Evolutionary conservation across 1,284 basidiomycete species (phyloP).

Genomic region (Takashimella tepidaria): DNA sequence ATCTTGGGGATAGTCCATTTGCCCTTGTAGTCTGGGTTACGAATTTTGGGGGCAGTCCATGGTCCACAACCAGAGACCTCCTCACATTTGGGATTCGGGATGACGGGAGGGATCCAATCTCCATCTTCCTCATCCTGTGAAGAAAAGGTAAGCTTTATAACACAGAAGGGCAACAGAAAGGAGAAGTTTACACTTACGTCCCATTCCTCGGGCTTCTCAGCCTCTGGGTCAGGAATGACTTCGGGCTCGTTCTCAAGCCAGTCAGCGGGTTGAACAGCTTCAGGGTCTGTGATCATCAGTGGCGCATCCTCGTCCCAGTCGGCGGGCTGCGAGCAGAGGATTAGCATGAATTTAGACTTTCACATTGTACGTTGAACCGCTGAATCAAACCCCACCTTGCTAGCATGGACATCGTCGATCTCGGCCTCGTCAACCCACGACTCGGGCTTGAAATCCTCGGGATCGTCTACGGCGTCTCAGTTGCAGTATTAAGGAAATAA

Average conservation of each 20-base stretch:
- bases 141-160: too few species aligned
- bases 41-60: conserved; percentile 81
- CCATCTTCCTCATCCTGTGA: conserved; percentile 88
- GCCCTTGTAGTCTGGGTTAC: conserved; percentile 91
- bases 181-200: conserved; percentile 60
- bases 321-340: conserved; percentile 54
- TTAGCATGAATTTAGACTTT: neutral
- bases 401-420: conserved; percentile 79
- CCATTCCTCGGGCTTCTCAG: conserved; percentile 98
- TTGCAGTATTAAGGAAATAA: neutral
- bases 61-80: conserved; percentile 89
- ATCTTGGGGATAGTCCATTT: conserved; percentile 92
- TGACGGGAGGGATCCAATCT: conserved; percentile 88
- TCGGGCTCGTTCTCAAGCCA: conserved; percentile 90
- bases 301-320: conserved; percentile 97
- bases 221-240: conserved; percentile 82
- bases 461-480: conserved; percentile 56
- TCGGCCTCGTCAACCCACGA: conserved; percentile 89
- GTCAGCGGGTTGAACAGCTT: conserved; percentile 84
- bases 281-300: conserved; percentile 79
- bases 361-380: too few species aligned
- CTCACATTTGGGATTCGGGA: conserved; percentile 84
- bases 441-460: conserved; percentile 80
- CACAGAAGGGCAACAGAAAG: too few species aligned
- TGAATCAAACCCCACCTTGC: conserved; percentile 56